Conservation (phyloP, 2,329 filamentous ascomycete genomes). For the Tolypocladium pustulatum region DNA sequence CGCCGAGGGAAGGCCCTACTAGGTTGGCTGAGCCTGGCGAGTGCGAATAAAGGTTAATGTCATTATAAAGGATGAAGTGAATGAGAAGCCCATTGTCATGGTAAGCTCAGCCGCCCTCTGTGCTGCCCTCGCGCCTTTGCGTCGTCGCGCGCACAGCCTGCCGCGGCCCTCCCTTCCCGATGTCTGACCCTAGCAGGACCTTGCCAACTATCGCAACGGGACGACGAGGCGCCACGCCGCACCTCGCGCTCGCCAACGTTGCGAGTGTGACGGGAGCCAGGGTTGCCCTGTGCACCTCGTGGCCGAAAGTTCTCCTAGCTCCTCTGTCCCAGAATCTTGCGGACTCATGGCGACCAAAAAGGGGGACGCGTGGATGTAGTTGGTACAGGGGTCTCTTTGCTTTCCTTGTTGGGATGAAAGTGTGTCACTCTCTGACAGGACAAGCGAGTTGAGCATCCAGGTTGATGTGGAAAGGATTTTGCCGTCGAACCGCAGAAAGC, state of each 20-base stretch:
- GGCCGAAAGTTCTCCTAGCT: background rate
- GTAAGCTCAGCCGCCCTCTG: background rate
- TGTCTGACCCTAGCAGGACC: background rate
- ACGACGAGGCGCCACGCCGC: too few relatives aligned
- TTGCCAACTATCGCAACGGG: background rate
- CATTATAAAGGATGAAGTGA: background rate
- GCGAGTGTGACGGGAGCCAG: background rate
- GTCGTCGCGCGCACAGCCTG: background rate
- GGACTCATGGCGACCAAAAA: background rate
- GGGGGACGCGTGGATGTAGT: background rate
- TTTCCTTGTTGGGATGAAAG: background rate
- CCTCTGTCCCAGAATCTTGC: background rate
- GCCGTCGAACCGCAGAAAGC: too few relatives aligned
- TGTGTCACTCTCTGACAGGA: slow-evolving; percentile 1
- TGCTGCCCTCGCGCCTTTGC: background rate
- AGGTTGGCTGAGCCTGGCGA: background rate
- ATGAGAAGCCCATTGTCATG: background rate
- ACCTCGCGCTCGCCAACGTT: background rate
- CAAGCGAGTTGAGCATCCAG: background rate
- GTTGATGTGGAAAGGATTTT: background rate
- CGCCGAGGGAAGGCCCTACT: background rate
- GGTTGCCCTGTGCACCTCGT: background rate
- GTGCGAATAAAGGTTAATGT: background rate
- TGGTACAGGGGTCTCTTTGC: background rate
- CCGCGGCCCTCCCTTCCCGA: background rate